A percentile compares a stretch with the other conserved stretches of the same genome.
phyloP scores from a whole-genome alignment of 148 eudicot species.

The Pharnaceum exiguum region DNA sequence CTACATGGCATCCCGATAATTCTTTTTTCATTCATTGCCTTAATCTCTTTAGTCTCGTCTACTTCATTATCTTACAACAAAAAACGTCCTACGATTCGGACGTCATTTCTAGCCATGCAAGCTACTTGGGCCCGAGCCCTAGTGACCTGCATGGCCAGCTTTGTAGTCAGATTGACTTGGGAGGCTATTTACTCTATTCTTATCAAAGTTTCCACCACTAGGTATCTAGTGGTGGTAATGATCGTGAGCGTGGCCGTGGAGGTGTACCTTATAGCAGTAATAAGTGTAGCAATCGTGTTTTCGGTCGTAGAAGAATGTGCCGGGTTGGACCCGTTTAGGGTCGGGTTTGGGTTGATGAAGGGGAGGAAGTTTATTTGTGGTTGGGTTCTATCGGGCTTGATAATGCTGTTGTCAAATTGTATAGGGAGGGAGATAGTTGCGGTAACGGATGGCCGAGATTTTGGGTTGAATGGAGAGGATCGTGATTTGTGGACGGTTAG shows the following conservation, averaged over 20 bases:
- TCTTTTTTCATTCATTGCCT: slow-evolving; percentile 36
- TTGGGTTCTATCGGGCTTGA: slow-evolving; percentile 20
- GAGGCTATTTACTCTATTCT: too few relatives aligned
- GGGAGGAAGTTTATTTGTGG: slow-evolving; percentile 34
- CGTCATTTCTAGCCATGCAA: slow-evolving; percentile 4
- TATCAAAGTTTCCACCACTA: too few relatives aligned
- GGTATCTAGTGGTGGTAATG: not conserved
- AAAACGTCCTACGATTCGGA: not conserved
- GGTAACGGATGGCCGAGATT: slow-evolving; percentile 22
- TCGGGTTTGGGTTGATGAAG: slow-evolving; percentile 28
- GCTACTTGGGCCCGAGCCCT: not conserved
- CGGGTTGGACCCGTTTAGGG: slow-evolving; percentile 31
- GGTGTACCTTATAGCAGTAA: slow-evolving; percentile 7
- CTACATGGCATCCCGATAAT: slow-evolving; percentile 23
- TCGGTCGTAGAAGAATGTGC: slow-evolving; percentile 32
- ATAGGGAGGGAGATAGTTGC: slow-evolving; percentile 16
- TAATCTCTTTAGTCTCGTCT: slow-evolving; percentile 21
- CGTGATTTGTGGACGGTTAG: slow-evolving; percentile 23
- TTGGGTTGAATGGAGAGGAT: not conserved
- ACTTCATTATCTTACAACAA: slow-evolving; percentile 1
- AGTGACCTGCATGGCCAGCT: slow-evolving; percentile 3
- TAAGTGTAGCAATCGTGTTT: slow-evolving; percentile 22
- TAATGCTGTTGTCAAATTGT: not conserved
- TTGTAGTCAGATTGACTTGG: not conserved
- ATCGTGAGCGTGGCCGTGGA: not conserved